phyloP scores from a whole-genome alignment of 2,329 filamentous ascomycete species.

The Scedosporium minutisporum region DNA sequence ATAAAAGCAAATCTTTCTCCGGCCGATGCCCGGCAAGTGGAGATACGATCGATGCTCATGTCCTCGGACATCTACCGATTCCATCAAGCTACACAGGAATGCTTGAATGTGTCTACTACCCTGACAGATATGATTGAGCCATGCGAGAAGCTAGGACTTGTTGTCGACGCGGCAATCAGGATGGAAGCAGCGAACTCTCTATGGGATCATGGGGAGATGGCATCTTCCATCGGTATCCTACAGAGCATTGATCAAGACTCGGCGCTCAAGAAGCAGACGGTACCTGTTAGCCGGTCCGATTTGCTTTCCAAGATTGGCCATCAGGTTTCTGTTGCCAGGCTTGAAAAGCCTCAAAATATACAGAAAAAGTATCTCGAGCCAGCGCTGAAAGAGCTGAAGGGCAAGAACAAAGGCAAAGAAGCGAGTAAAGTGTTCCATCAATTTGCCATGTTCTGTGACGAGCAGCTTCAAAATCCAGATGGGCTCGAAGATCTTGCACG shows the following conservation, averaged over 20 bases:
- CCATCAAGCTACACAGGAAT: conserved; percentile 77
- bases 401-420: conserved; percentile 56
- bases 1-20: conserved; percentile 50
- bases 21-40: conserved; percentile 56
- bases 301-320: conserved; percentile 81
- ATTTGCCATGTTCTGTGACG: conserved; percentile 90
- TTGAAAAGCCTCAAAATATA: conserved; percentile 86
- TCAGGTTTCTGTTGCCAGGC: conserved; percentile 76
- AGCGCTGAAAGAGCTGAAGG: conserved; percentile 71
- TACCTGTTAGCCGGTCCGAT: conserved; percentile 65
- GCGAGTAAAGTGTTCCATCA: conserved; percentile 87
- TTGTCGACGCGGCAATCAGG: conserved; percentile 66
- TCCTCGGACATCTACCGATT: conserved; percentile 68
- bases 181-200: conserved; percentile 82
- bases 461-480: conserved; percentile 81
- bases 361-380: conserved; percentile 78
- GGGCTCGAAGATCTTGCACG: conserved; percentile 75
- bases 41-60: conserved; percentile 67
- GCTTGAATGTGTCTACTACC: conserved; percentile 73
- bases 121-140: conserved; percentile 67
- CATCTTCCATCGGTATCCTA: conserved; percentile 80
- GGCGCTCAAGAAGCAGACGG: conserved; percentile 56
- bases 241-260: conserved; percentile 56
- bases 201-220: conserved; percentile 89
- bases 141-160: conserved; percentile 61